Percentiles rank a stretch among this genome's conserved stretches.
These are phyloP conservation scores for Phialophora macrospora DNA, from an alignment of 2,329 filamentous ascomycete species.

Conservation along the genomic window DNA sequence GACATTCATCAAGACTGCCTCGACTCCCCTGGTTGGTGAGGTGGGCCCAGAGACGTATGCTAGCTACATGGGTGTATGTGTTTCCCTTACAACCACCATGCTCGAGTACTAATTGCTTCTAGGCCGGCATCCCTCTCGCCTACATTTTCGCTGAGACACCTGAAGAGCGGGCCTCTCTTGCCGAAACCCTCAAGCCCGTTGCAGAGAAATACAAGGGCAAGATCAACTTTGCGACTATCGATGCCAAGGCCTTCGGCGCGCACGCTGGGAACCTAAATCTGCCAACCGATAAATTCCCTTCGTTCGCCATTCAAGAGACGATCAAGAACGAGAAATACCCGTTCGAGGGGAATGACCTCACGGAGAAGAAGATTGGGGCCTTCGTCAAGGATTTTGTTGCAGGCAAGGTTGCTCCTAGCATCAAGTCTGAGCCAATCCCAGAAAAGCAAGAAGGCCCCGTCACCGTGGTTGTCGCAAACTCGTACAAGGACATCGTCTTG, in stretches of 20 bases:
- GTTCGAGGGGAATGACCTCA: constrained; percentile 81
- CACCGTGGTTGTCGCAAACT: constrained; percentile 86
- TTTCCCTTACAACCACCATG: background rate
- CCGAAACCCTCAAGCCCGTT: constrained; percentile 78
- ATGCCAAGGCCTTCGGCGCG: constrained; percentile 90
- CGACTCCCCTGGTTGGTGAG: constrained; percentile 91
- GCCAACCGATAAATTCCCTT: constrained; percentile 90
- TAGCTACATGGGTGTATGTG: constrained; percentile 79
- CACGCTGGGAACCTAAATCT: constrained; percentile 98
- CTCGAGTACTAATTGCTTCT: constrained; percentile 12
- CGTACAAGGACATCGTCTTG: constrained; percentile 87
- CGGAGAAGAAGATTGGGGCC: constrained; percentile 70
- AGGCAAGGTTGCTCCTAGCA: constrained; percentile 90
- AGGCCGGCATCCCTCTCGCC: constrained; percentile 85
- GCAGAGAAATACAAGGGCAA: constrained; percentile 91
- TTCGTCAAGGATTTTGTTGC: constrained; percentile 85
- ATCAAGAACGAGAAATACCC: constrained; percentile 97
- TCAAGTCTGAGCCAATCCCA: constrained; percentile 97
- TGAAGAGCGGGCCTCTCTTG: constrained; percentile 83
- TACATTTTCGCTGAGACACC: constrained; percentile 95
- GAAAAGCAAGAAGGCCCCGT: constrained; percentile 91
- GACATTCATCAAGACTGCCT: constrained; percentile 79
- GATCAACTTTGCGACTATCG: constrained; percentile 98
- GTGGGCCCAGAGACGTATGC: constrained; percentile 96
- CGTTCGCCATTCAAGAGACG: constrained; percentile 96